Evolutionary conservation across 306 rosid genomes (phyloP), one percentile per base, ranked within the genome.

Genomic region (Vigna nakashimae): DNA sequence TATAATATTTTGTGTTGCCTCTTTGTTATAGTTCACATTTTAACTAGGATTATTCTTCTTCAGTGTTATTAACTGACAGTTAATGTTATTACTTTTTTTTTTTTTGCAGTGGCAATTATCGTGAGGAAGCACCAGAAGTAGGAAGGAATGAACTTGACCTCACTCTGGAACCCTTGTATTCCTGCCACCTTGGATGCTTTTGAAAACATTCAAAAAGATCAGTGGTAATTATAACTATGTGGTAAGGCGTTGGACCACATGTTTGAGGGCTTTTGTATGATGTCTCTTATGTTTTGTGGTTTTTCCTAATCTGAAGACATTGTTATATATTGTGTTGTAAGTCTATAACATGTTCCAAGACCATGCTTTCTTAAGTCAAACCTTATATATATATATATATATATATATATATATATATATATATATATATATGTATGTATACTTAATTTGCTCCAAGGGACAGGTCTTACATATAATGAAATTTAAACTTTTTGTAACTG

Each of bases 91-190:
- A 9, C 12, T 28, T 72, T 30, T 4, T 30, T 30, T 46, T 46
- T 30, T 30, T 46, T 46, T 84, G 80, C 83, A 92, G 96, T 38
- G 92, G 92, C 22, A 84, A 49, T 75, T 82, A 85, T 78, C 80
- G 82, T 69, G 84, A 82, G 75, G 87, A 78, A 69, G 82, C 86
- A 46, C 80, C 65, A 32, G 90, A 86, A 59, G 49, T 56, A 71
- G 83, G 94, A 38, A 91, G 91, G 88, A 91, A 85, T 65, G 88
- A 88, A 42, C 96, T 92, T 65, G 92, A 90, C 50, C 89, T 92
- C 8, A 90, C 89, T 40, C 90, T 92, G 40, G 96, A 92, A 42
- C 96, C 97, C 12, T 51, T 87, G 15, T 92, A 80, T 68, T 18
- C 87, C 30, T 86, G 90, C 79, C 91, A 89, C 80, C 92, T 84